Base-by-base conservation (phyloP, 2,329 filamentous ascomycete genomes). In the Penicillium sp. region DNA sequence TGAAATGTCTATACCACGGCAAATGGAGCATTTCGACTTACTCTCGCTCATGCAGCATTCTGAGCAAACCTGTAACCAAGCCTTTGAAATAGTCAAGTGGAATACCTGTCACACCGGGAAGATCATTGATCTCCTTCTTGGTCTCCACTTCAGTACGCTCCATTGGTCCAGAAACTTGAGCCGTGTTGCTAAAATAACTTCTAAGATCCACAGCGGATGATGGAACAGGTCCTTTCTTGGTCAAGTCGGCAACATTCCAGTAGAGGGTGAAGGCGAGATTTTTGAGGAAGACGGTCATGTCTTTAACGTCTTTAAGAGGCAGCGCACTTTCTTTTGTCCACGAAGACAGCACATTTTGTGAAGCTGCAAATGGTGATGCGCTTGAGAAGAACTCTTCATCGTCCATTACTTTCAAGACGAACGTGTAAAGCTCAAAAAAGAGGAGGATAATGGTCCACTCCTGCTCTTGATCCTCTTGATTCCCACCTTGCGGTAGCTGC, bases 341-440 rank as follows among this genome's bases (percentile, higher is more conserved):
- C 71, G 75, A 67, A 75, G 77, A 55, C 77, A 75, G 46, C 73
- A 75, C 45, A 75, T 78, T 48, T 61, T 73, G 22, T 66, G 71
- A 26, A 65, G 72, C 64, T n/a, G 67, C 58, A 19, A 71, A 57
- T 24, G 74, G 72, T 34, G 68, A 71, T 53, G 79, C 71, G 48
- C 77, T 76, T 49, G 81, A 79, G 54, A 95, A 85, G 64, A 98
- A 98, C 60, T 98, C 93, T 57, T 97, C 91, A 56, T 98, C 93
- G 59, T 98, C 93, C 65, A 91, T 95, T 31, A 97, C 81, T 59
- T 93, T 86, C 12, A 97, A 74, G 2, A 96, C 82, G 64, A 97
- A 97, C 2, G 86, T 88, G 65, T 96, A 98, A 0, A 98, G 78
- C 61, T 98, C 93, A 6, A 98, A 77, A 63, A 98, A 97, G 0